phyloP scores from a whole-genome alignment of 352 stramenopile species.

The Phytophthora capsici region DNA sequence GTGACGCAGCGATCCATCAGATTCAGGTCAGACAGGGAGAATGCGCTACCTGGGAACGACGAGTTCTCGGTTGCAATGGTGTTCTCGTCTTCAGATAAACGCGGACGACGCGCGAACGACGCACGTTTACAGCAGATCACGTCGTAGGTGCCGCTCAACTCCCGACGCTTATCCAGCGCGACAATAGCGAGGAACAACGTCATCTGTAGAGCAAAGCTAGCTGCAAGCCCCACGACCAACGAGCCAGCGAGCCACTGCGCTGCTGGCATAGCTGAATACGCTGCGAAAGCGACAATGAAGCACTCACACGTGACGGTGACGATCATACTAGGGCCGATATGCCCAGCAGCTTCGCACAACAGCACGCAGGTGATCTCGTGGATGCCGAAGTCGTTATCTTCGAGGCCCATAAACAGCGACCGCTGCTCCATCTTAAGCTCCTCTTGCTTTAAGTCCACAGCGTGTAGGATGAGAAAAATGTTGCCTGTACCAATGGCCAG shows the following conservation, averaged over 20 bases:
- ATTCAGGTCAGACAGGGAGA: conserved; percentile 28
- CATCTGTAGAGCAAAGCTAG: conserved; percentile 72
- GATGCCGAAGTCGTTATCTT: conserved; percentile 52
- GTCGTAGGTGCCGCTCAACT: conserved; percentile 65
- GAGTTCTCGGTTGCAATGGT: conserved; percentile 37
- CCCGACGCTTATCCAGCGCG: conserved; percentile 71
- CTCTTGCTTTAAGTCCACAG: conserved; percentile 55
- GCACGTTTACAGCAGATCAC: conserved; percentile 58
- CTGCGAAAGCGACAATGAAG: conserved; percentile 55
- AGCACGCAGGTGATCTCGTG: conserved; percentile 61
- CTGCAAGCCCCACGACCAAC: conserved; percentile 44
- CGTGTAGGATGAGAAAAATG: conserved; percentile 73
- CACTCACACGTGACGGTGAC: conserved; percentile 55
- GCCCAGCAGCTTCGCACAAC: conserved; percentile 46
- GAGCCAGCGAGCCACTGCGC: conserved; percentile 72
- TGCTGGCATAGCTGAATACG: conserved; percentile 69
- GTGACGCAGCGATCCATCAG: conserved; percentile 52
- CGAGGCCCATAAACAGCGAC: conserved; percentile 55
- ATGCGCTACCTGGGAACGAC: conserved; percentile 36
- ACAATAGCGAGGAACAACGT: conserved; percentile 71
- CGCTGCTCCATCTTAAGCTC: conserved; percentile 52
- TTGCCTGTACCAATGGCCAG: conserved; percentile 77
- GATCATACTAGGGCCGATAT: conserved; percentile 71
- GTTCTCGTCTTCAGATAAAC: conserved; percentile 40
- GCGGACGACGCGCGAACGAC: conserved; percentile 23